A percentile compares a stretch with the other conserved stretches of the same genome.
Conservation (phyloP, 2,329 filamentous ascomycete species). For the Cytospora paraplurivora region DNA sequence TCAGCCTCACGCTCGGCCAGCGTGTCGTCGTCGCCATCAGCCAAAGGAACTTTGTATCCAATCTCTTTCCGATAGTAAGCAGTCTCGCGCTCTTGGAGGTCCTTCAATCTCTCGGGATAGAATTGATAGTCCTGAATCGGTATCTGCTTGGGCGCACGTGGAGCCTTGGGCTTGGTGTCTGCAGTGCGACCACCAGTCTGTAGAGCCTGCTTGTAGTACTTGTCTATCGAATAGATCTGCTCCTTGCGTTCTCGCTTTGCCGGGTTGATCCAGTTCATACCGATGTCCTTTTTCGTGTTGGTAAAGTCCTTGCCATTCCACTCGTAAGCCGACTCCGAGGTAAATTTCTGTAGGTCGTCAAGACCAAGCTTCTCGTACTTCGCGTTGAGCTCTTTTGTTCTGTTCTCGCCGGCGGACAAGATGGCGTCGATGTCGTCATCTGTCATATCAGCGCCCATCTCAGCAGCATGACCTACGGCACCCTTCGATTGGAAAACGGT, state of each 20-base stretch:
- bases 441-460: constrained; percentile 64
- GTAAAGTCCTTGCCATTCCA: constrained; percentile 99
- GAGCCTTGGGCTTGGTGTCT: constrained; percentile 90
- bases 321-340: constrained; percentile 94
- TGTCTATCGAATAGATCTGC: constrained; percentile 97
- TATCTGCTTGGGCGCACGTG: constrained; percentile 92
- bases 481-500: constrained; percentile 82
- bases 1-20: constrained; percentile 84
- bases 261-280: constrained; percentile 95
- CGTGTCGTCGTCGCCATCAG: constrained; percentile 82
- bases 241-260: constrained; percentile 98
- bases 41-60: constrained; percentile 87
- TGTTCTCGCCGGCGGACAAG: constrained; percentile 79
- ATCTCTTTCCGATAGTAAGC: constrained; percentile 96
- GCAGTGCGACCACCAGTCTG: constrained; percentile 74
- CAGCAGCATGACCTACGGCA: constrained; percentile 60
- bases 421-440: constrained; percentile 93
- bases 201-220: constrained; percentile 93
- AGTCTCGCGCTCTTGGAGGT: constrained; percentile 94
- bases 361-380: constrained; percentile 97
- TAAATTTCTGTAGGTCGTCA: constrained; percentile 97
- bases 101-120: constrained; percentile 80
- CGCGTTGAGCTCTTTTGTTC: constrained; percentile 86
- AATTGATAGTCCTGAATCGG: constrained; percentile 96
- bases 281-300: constrained; percentile 87